These are phyloP conservation scores for Isabelozyma heimii DNA, from an alignment of 805 yeast species.

Conservation along the genomic window DNA sequence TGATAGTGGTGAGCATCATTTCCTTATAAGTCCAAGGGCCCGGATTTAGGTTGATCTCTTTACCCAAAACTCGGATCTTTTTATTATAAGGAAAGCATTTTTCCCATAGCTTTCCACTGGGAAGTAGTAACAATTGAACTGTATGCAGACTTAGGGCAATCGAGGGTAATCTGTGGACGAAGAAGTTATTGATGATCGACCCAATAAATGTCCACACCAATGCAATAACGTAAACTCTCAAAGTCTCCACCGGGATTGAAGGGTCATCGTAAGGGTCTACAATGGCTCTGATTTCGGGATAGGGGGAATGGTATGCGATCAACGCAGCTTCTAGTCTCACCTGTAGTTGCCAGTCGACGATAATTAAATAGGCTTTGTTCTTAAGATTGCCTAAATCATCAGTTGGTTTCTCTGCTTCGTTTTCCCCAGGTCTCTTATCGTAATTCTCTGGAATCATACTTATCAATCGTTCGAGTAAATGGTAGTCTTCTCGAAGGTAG, in stretches of 20 bases:
- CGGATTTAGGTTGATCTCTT: slow-evolving; percentile 29
- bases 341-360: slow-evolving; percentile 34
- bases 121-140: slow-evolving; percentile 37
- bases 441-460: slow-evolving; percentile 14
- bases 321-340: slow-evolving; percentile 35
- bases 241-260: slow-evolving; percentile 28
- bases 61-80: slow-evolving; percentile 19
- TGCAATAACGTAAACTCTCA: slow-evolving; percentile 39
- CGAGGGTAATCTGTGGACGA: slow-evolving; percentile 40
- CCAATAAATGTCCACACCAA: slow-evolving; percentile 42
- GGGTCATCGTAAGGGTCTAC: slow-evolving; percentile 40
- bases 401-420: slow-evolving; percentile 4
- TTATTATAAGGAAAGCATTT: slow-evolving; percentile 21
- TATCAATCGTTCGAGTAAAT: slow-evolving; percentile 25
- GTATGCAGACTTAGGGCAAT: slow-evolving; percentile 35
- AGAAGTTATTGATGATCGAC: slow-evolving; percentile 38
- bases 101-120: slow-evolving; percentile 42
- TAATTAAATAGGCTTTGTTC: slow-evolving; percentile 19
- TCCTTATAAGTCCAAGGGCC: slow-evolving; percentile 45
- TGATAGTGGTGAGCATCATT: slow-evolving; percentile 44
- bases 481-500: slow-evolving; percentile 33
- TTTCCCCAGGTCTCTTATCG: slow-evolving; percentile 2
- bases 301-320: slow-evolving; percentile 39
- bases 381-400: slow-evolving; percentile 1
- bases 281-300: slow-evolving; percentile 39